Evolutionary conservation across 257 asterid genomes (phyloP), one percentile per base, ranked within the genome.

Genomic region (Rauvolfia tetraphylla): DNA sequence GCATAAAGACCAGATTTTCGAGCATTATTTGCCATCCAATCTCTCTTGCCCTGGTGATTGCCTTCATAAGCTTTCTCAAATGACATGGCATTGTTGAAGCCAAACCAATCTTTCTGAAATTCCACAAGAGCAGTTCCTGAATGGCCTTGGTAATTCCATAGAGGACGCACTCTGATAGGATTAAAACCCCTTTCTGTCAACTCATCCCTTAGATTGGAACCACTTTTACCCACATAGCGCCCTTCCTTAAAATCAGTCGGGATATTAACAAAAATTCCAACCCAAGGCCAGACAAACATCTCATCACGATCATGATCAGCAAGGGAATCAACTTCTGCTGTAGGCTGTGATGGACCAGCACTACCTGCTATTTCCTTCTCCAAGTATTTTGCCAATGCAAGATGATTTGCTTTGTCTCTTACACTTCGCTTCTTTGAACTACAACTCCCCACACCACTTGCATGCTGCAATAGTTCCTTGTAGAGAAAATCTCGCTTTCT

Each of bases 221-320:
- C 98, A 81, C 97, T 92, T 82, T 81, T 89, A 76, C 96, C 99
- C 36, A 87, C 94, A 77, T 81, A 82, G 15, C 82, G 88, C 23
- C 92, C 95, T 61, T 90, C 91, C 83, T 86, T 90, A 34, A 83
- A 82, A 69, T 80, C 78, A 57, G 85, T 86, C 7, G 91, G 90
- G 69, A 91, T 85, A 75, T 93, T 91, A 56, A 84, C 96, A 42
- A 93, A 86, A 36, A 90, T 77, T 33, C 96, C 97, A 78, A 88
- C 78, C 99, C 99, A 95, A 12, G 99, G 99, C 97, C 98, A 93
- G 53, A 95, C 98, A 79, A 91, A 91, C 88, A 89, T 83, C 87
- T 95, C 98, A 48, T 82, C 88, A 77, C 76, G 84, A 66, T 88
- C 91, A 10, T 86, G 88, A 61, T 87, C 90, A 44, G 87, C 88